Percentiles rank a stretch among this genome's conserved stretches.
Conservation (phyloP, 441 rosid genomes). For the Pelargonium australe region DNA sequence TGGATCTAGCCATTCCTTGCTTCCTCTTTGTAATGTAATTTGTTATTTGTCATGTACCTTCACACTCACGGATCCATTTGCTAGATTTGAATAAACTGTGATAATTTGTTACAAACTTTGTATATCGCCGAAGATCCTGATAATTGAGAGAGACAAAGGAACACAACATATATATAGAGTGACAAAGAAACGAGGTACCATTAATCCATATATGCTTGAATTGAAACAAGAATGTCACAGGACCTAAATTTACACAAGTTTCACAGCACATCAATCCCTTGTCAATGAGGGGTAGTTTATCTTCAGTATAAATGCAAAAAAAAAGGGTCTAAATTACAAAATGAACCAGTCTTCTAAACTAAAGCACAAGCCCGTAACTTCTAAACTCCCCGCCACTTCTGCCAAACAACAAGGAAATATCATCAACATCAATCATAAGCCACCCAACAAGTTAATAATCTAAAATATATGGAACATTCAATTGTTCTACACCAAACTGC, state of each 20-base stretch:
- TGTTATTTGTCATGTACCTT: too few species aligned
- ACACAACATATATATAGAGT: not conserved
- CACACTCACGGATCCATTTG: too few species aligned
- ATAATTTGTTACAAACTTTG: too few species aligned
- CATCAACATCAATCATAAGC: not conserved
- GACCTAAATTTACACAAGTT: not conserved
- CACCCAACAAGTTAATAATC: not conserved
- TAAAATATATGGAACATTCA: too few species aligned
- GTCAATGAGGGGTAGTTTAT: not conserved
- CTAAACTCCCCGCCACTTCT: conserved; percentile 4
- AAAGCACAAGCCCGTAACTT: not conserved
- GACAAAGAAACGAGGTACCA: not conserved
- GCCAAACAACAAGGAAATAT: not conserved
- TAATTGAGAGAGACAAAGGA: not conserved
- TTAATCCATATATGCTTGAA: not conserved
- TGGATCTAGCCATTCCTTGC: not conserved
- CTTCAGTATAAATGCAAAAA: not conserved
- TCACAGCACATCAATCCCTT: not conserved
- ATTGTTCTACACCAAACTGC: too few species aligned
- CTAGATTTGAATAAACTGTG: too few species aligned
- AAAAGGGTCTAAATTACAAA: conserved; percentile 1
- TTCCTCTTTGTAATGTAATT: too few species aligned
- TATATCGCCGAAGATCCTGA: not conserved
- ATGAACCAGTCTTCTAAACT: not conserved
- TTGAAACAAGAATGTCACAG: not conserved